phyloP scores from a whole-genome alignment of 2,329 filamentous ascomycete genomes.

The Phialemoniopsis sp. region DNA sequence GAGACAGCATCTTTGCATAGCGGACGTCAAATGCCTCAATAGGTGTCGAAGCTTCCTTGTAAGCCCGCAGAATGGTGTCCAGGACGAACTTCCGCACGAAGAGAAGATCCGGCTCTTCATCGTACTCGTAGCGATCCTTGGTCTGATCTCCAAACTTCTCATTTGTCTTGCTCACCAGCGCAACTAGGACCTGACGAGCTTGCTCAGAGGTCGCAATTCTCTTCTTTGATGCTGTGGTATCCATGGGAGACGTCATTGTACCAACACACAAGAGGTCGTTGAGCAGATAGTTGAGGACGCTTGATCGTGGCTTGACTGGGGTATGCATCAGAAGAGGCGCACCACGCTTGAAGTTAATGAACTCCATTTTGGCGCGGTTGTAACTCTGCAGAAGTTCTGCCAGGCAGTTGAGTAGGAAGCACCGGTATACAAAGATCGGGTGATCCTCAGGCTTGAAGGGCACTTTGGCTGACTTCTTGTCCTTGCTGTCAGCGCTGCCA shows the following conservation, averaged over 20 bases:
- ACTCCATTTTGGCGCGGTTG: conserved; percentile 93
- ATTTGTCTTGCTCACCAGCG: conserved; percentile 81
- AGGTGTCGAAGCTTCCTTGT: conserved; percentile 79
- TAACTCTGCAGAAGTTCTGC: conserved; percentile 89
- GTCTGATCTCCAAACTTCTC: conserved; percentile 63
- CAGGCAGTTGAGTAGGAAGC: conserved; percentile 89
- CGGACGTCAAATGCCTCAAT: conserved; percentile 78
- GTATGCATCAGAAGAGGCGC: conserved; percentile 79
- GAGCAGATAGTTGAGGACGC: conserved; percentile 89
- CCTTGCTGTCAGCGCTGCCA: conserved; percentile 33
- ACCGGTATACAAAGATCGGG: conserved; percentile 93
- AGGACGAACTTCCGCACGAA: conserved; percentile 95
- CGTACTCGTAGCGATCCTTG: conserved; percentile 57
- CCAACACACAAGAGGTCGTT: conserved; percentile 66
- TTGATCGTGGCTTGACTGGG: conserved; percentile 89
- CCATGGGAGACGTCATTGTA: conserved; percentile 56
- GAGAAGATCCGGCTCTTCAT: conserved; percentile 77
- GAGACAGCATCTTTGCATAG: conserved; percentile 80
- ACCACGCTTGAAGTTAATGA: conserved; percentile 97
- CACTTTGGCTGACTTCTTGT: conserved; percentile 65
- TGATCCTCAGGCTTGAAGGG: conserved; percentile 89
- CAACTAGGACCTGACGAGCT: conserved; percentile 81
- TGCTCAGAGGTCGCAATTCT: conserved; percentile 78
- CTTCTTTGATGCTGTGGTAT: conserved; percentile 78
- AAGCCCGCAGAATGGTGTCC: conserved; percentile 87